These are phyloP conservation scores for Thelonectria rubi DNA, from an alignment of 2,329 filamentous ascomycete genomes.

Conservation along the genomic window DNA sequence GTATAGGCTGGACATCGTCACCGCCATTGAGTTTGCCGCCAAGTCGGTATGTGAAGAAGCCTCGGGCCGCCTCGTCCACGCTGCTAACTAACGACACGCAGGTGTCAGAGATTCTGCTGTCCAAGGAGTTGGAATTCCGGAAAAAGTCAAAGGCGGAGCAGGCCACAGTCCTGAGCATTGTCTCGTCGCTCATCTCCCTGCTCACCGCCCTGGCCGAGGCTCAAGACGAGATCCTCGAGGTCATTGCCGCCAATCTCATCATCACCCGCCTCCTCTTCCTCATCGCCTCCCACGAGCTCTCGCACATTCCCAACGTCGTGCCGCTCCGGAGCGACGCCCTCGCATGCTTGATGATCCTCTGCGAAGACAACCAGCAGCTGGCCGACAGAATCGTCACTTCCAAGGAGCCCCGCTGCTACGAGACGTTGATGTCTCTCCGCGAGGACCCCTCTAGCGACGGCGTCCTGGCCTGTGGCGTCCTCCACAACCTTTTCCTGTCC, in stretches of 20 bases:
- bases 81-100: conserved; percentile 37
- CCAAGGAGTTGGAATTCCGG: conserved; percentile 53
- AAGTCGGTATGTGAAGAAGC: conserved; percentile 55
- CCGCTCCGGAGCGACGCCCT: conserved; percentile 58
- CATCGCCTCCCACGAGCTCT: conserved; percentile 57
- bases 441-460: conserved; percentile 58
- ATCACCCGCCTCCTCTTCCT: conserved; percentile 65
- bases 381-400: conserved; percentile 63
- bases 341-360: conserved; percentile 65
- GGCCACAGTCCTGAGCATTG: conserved; percentile 62
- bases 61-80: neutral
- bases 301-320: conserved; percentile 53
- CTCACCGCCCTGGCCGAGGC: conserved; percentile 65
- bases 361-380: conserved; percentile 67
- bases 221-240: conserved; percentile 67
- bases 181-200: conserved; percentile 62
- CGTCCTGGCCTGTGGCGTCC: conserved; percentile 66
- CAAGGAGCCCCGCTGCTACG: conserved; percentile 57
- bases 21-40: conserved; percentile 66
- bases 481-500: conserved; percentile 69
- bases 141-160: conserved; percentile 64
- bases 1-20: conserved; percentile 68
- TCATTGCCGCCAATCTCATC: conserved; percentile 58
- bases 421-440: conserved; percentile 59
- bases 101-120: conserved; percentile 55